Evolutionary conservation across 345 rosid species (phyloP).

Genomic region (Brassica incana): DNA sequence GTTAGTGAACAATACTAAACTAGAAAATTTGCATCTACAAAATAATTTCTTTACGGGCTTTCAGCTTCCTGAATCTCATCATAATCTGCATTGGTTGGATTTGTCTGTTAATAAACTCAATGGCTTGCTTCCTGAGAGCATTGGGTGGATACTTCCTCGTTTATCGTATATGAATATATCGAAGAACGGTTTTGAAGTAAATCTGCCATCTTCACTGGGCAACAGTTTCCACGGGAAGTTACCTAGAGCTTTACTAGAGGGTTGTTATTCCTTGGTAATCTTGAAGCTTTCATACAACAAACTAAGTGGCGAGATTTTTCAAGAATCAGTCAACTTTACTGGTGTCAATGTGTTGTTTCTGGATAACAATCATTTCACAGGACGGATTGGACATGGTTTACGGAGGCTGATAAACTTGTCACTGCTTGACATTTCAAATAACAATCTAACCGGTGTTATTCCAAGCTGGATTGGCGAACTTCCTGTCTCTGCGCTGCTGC

Average conservation of each 20-base stretch:
- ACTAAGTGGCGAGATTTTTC: not conserved
- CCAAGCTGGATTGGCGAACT: not conserved
- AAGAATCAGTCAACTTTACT: not conserved
- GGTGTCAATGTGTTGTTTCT: not conserved
- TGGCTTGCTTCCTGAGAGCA: not conserved
- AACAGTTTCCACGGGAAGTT: not conserved
- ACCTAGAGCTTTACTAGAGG: not conserved
- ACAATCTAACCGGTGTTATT: not conserved
- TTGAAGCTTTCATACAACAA: not conserved
- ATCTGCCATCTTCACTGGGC: not conserved
- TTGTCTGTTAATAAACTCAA: not conserved
- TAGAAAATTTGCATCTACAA: not conserved
- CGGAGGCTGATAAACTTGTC: not conserved
- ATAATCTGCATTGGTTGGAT: not conserved
- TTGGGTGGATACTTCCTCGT: not conserved
- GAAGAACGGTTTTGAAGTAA: not conserved
- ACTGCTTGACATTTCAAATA: not conserved
- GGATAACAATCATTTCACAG: not conserved
- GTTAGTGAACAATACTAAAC: not conserved
- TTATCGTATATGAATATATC: not conserved
- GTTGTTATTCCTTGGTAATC: not conserved
- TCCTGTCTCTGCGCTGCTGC: not conserved
- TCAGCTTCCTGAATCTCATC: conserved; percentile 12
- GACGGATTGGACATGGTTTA: not conserved
- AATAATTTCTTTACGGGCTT: not conserved